These are phyloP conservation scores for Pseudogymnoascus sp. DNA, from an alignment of 2,329 filamentous ascomycete species.

Conservation along the genomic window DNA sequence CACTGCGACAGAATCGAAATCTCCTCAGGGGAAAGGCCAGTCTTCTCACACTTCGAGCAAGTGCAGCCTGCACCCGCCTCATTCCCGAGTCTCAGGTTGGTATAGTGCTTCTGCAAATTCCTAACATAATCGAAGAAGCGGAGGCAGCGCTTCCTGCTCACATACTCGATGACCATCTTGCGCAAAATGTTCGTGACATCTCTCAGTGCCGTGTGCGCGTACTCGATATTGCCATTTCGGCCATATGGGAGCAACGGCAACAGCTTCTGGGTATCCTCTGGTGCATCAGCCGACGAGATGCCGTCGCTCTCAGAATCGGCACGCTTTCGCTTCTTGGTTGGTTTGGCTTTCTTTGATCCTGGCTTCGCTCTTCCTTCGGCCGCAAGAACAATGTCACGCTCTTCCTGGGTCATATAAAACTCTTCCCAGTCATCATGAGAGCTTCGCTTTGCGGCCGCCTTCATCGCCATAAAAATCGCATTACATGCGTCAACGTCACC, in stretches of 20 bases:
- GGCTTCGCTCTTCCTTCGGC: not conserved
- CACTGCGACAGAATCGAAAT: conserved; percentile 41
- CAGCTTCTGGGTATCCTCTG: conserved; percentile 13
- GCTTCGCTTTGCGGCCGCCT: conserved; percentile 17
- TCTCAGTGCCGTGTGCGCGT: conserved; percentile 18
- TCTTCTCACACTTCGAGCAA: conserved; percentile 31
- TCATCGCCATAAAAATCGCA: not conserved
- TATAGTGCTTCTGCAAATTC: conserved; percentile 24
- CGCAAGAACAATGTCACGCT: conserved; percentile 3
- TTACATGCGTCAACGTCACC: conserved; percentile 11
- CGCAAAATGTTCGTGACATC: conserved; percentile 22
- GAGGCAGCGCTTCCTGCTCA: conserved; percentile 29
- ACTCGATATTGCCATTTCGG: conserved; percentile 14
- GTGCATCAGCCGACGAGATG: conserved; percentile 1
- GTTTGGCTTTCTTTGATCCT: conserved; percentile 2
- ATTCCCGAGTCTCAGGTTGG: not conserved
- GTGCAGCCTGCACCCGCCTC: not conserved
- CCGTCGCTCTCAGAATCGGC: conserved; percentile 12
- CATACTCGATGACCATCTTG: conserved; percentile 26
- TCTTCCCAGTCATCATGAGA: conserved; percentile 26
- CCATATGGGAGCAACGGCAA: conserved; percentile 14
- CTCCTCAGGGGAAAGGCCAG: conserved; percentile 24
- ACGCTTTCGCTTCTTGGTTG: conserved; percentile 8
- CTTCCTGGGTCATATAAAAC: conserved; percentile 21
- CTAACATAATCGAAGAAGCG: conserved; percentile 29